phyloP scores from a whole-genome alignment of 352 stramenopile species.

The Globisporangium echinulatum region DNA sequence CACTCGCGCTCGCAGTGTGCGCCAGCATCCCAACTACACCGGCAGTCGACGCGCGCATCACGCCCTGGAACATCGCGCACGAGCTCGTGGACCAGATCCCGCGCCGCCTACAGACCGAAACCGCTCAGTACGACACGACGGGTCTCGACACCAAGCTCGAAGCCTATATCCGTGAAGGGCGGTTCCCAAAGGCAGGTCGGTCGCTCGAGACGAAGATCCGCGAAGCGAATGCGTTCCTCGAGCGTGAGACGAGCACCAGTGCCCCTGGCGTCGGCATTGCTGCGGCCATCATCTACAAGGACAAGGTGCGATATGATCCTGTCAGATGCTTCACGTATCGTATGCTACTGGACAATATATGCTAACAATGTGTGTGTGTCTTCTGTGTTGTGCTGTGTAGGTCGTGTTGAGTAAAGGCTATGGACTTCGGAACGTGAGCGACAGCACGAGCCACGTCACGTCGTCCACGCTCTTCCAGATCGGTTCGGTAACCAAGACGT shows the following conservation, averaged over 20 bases:
- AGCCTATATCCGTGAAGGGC: slow-evolving; percentile 21
- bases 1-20: no score
- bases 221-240: slow-evolving; percentile 34
- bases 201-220: slow-evolving; percentile 37
- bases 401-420: slow-evolving; percentile 39
- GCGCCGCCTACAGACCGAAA: no score
- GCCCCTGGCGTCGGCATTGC: slow-evolving; percentile 35
- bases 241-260: slow-evolving; percentile 21
- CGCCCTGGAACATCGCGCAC: no score
- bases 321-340: slow-evolving; percentile 9
- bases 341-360: neutral
- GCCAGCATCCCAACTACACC: no score
- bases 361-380: neutral
- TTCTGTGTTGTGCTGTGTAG: neutral
- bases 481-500: slow-evolving; percentile 61
- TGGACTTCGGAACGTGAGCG: slow-evolving; percentile 27
- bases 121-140: no score
- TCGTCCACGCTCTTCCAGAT: slow-evolving; percentile 54
- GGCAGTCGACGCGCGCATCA: no score
- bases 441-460: slow-evolving; percentile 25
- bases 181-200: slow-evolving; percentile 30
- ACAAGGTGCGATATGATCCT: slow-evolving; percentile 15
- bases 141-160: neutral
- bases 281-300: slow-evolving; percentile 41
- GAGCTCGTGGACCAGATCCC: no score